These are phyloP conservation scores for Amanita molliuscula DNA, from an alignment of 768 basidiomycete genomes.

Conservation along the genomic window DNA sequence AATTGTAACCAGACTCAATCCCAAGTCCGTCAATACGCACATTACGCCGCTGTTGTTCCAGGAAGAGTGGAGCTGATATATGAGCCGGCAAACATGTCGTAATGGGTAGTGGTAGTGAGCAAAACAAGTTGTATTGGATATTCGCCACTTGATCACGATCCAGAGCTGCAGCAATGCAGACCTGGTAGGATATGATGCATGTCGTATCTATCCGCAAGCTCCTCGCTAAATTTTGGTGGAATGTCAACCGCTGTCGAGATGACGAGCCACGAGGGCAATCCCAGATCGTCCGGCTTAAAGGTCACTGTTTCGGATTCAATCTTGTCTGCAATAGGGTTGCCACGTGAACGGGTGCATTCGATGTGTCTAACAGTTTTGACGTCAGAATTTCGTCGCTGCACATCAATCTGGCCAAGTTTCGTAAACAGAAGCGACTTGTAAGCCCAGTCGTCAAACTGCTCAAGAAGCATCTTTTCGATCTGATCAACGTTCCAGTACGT, in stretches of 20 bases:
- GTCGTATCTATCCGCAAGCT: constrained; percentile 2
- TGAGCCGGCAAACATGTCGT: constrained; percentile 32
- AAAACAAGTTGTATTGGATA: constrained; percentile 24
- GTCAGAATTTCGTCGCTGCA: constrained; percentile 13
- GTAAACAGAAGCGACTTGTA: constrained; percentile 33
- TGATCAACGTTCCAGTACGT: constrained; percentile 14
- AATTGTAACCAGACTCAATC: constrained; percentile 28
- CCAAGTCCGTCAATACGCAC: constrained; percentile 27
- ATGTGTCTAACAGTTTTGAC: constrained; percentile 14
- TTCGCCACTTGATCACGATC: constrained; percentile 5
- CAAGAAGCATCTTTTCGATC: constrained; percentile 17
- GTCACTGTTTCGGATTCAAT: not conserved
- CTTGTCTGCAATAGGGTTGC: not conserved
- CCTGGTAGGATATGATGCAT: constrained; percentile 20
- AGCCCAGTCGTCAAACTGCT: constrained; percentile 20
- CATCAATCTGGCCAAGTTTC: constrained; percentile 17
- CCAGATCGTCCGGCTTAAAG: not conserved
- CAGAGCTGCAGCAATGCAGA: constrained; percentile 21
- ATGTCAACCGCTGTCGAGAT: not conserved
- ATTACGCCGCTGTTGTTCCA: constrained; percentile 34
- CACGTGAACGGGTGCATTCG: constrained; percentile 11
- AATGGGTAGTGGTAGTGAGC: constrained; percentile 31
- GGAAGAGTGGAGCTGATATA: constrained; percentile 33
- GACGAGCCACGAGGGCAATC: not conserved
- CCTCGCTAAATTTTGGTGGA: not conserved